Percentiles rank a stretch among this genome's conserved stretches.
Evolutionary conservation across 306 rosid genomes (phyloP).

Genomic region (Sophora flavescens): DNA sequence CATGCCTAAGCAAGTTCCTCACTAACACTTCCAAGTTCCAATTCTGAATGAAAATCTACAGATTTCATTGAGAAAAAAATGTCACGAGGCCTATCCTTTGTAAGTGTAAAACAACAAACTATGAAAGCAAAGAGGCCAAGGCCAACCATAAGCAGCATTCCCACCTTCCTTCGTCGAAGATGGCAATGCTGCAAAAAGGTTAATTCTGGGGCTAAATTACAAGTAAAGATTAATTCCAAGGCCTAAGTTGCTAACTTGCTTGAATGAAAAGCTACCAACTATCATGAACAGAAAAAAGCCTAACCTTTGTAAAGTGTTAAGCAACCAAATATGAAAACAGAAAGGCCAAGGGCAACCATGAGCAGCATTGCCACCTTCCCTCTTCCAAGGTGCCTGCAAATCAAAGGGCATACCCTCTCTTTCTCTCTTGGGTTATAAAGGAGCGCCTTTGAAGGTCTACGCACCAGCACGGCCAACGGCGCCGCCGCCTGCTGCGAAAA

Average conservation of each 20-base stretch:
- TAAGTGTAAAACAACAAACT: not conserved
- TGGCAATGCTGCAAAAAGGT: not conserved
- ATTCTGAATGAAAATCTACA: conserved; percentile 1
- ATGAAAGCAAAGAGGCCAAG: too few relatives aligned
- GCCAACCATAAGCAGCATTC: not conserved
- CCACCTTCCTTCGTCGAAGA: not conserved
- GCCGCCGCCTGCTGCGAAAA: conserved; percentile 46
- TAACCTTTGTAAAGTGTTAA: conserved; percentile 73
- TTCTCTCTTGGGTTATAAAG: conserved; percentile 74
- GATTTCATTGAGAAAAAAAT: not conserved
- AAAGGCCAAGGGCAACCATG: conserved; percentile 70
- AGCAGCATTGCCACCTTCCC: conserved; percentile 86
- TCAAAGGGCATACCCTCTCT: conserved; percentile 68
- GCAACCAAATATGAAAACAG: conserved; percentile 75
- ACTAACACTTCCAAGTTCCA: conserved; percentile 13
- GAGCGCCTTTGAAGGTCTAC: conserved; percentile 76
- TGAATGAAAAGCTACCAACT: not conserved
- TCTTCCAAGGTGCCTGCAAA: conserved; percentile 73
- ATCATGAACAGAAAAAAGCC: conserved; percentile 37
- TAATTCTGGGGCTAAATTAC: not conserved
- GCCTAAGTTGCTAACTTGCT: not conserved
- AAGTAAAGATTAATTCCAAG: not conserved
- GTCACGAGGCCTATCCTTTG: not conserved
- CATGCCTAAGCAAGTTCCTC: conserved; percentile 15
- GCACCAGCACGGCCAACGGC: conserved; percentile 47